Conservation (phyloP, 2,329 filamentous ascomycete species). For the Fusarium penzigii region DNA sequence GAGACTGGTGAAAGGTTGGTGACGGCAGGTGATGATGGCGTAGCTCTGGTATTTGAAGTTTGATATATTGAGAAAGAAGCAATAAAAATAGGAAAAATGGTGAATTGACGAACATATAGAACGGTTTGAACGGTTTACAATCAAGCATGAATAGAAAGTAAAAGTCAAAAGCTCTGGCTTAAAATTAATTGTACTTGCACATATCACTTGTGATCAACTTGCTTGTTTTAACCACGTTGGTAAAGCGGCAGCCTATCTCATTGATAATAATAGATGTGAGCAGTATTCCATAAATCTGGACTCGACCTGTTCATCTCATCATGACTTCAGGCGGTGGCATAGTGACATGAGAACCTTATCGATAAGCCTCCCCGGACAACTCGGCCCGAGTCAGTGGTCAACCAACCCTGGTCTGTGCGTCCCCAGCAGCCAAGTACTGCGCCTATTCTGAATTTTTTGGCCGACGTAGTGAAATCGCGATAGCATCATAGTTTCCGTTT, state of each 20-base stretch:
- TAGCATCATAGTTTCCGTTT: slow-evolving; percentile 25
- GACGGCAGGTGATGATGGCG: slow-evolving; percentile 86
- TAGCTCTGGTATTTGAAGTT: slow-evolving; percentile 69
- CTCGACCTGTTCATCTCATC: slow-evolving; percentile 37
- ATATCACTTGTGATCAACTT: too few species aligned
- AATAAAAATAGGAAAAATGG: slow-evolving; percentile 8
- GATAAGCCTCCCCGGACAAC: slow-evolving; percentile 11
- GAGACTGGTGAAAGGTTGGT: slow-evolving; percentile 72
- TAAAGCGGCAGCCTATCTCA: too few species aligned
- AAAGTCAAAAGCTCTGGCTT: slow-evolving; percentile 24
- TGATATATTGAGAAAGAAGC: slow-evolving; percentile 5
- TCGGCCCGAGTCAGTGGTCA: slow-evolving; percentile 3
- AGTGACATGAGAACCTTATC: slow-evolving; percentile 10
- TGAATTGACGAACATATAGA: slow-evolving; percentile 5
- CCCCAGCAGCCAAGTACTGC: slow-evolving; percentile 1
- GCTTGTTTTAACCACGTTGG: too few species aligned
- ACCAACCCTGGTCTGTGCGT: slow-evolving; percentile 14
- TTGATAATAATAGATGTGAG: too few species aligned
- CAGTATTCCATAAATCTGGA: slow-evolving; percentile 20
- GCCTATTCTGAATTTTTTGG: slow-evolving; percentile 26
- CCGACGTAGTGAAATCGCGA: slow-evolving; percentile 19
- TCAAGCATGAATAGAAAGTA: slow-evolving; percentile 29
- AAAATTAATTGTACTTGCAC: background rate
- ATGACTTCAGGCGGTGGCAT: background rate
- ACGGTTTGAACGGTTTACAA: slow-evolving; percentile 20